Evolutionary conservation across 805 yeast species (phyloP).

Genomic region (Spathaspora arborariae): DNA sequence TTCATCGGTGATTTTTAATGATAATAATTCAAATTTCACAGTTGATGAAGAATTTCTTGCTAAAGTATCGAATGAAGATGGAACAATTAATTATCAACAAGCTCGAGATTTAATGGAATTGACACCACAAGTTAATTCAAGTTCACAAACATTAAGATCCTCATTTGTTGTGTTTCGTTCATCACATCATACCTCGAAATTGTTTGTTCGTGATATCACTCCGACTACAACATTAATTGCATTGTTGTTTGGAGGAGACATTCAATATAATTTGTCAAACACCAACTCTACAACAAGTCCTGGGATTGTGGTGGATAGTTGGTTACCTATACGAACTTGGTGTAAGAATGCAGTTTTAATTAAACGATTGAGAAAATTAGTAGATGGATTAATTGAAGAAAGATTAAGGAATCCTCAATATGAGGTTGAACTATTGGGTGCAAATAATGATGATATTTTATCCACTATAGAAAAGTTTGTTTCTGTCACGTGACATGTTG

Average conservation of each 20-base stretch:
- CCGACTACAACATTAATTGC: conserved; percentile 73
- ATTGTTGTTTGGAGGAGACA: conserved; percentile 76
- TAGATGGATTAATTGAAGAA: conserved; percentile 65
- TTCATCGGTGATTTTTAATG: conserved; percentile 67
- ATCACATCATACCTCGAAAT: conserved; percentile 61
- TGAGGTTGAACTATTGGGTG: conserved; percentile 5
- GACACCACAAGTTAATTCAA: conserved; percentile 33
- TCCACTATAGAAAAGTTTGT: conserved; percentile 14
- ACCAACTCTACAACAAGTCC: conserved; percentile 53
- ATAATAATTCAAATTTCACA: conserved; percentile 21
- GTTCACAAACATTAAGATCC: conserved; percentile 36
- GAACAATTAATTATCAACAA: conserved; percentile 30
- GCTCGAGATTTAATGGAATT: conserved; percentile 32
- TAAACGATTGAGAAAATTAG: conserved; percentile 58
- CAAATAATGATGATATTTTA: conserved; percentile 17
- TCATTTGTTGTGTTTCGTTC: conserved; percentile 63
- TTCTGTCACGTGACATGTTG: not conserved
- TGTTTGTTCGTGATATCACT: conserved; percentile 71
- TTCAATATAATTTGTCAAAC: conserved; percentile 51
- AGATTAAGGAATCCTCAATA: conserved; percentile 43
- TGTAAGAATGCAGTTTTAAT: conserved; percentile 87
- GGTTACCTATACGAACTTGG: conserved; percentile 93
- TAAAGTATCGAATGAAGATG: conserved; percentile 31
- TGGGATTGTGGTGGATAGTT: conserved; percentile 80
- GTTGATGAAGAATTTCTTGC: conserved; percentile 4